Base-by-base conservation (phyloP, 257 asterid species). In the Marsdenia floribunda region DNA sequence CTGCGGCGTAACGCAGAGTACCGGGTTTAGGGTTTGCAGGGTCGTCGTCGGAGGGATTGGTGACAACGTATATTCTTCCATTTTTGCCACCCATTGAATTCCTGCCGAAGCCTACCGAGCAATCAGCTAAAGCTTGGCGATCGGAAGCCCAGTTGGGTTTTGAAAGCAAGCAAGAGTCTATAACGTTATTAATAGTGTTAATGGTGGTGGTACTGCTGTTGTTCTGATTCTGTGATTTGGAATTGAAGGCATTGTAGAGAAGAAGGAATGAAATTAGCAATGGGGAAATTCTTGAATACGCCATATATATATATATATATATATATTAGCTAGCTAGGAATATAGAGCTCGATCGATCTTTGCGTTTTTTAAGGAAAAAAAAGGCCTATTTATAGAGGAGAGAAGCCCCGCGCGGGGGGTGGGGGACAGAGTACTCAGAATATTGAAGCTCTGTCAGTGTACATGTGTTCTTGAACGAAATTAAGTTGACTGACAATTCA, bases 81-180 rank as follows among this genome's bases (percentile, higher is more conserved):
- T 63, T 53, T 29, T 79, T 79, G 21, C 82, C 82, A 0, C 73
- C 82, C 3, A 70, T 1, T 18, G 76, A 72, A 6, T 26, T 72
- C 3, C 33, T 74, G 8, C 79, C 79, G 21, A 68, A 79, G 18
- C 79, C 79, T 47, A 21, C 46, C 0, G 73, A 79, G 26, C 82
- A 74, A 26, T 74, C 73, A 12, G 82, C 76, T 33, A 79, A 24
- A 12, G 70, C 68, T 8, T 69, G 72, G 14, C 73, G 76, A 22
- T 79, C 68, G 9, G 75, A 44, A 0, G 60, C 72, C 79, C 76
- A 74, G 22, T 68, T 59, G 5, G 63, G 69, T 3, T 60, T 26
- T 2, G 68, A 68, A 42, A 72, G 64, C 76, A 78, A 79, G 50
- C 82, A 79, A 35, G 76, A 22, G 63, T 79, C 82, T 10, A 77